Conservation (phyloP, 768 basidiomycete genomes). For the Naganishia randhawae region DNA sequence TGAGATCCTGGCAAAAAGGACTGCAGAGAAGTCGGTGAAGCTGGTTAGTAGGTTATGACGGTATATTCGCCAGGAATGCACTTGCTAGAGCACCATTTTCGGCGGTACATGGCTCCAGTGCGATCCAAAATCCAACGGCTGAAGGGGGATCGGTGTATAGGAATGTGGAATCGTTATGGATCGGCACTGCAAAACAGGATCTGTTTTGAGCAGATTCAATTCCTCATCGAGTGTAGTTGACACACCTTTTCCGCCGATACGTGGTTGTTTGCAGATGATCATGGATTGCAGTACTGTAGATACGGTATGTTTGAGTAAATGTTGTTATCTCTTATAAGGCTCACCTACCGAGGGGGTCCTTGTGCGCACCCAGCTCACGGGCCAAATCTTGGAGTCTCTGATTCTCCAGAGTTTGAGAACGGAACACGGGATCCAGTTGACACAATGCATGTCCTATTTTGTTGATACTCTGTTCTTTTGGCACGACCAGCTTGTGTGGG, state of each 20-base stretch:
- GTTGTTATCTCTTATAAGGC: not conserved
- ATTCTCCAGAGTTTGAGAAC: conserved; percentile 75
- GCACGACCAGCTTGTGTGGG: conserved; percentile 62
- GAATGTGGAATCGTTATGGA: conserved; percentile 81
- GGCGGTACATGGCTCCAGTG: conserved; percentile 77
- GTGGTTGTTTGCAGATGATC: conserved; percentile 91
- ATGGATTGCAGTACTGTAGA: conserved; percentile 77
- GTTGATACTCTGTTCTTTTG: conserved; percentile 69
- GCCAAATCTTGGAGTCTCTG: conserved; percentile 66
- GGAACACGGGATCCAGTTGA: conserved; percentile 75
- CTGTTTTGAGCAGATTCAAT: conserved; percentile 38
- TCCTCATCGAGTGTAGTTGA: not conserved
- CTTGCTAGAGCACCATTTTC: conserved; percentile 48
- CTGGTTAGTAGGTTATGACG: conserved; percentile 3
- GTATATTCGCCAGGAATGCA: not conserved
- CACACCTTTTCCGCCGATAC: conserved; percentile 86
- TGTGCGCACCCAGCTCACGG: conserved; percentile 73
- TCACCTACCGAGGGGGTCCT: conserved; percentile 63
- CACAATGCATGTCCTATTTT: conserved; percentile 77
- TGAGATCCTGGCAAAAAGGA: conserved; percentile 73
- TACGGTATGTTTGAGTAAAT: not conserved
- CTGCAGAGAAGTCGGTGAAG: conserved; percentile 25
- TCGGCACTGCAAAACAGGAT: conserved; percentile 58
- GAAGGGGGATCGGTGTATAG: conserved; percentile 88
- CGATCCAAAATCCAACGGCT: conserved; percentile 95